Conservation (phyloP, 202 grass and related monocot species). For the Schoenoplectus triqueter region DNA sequence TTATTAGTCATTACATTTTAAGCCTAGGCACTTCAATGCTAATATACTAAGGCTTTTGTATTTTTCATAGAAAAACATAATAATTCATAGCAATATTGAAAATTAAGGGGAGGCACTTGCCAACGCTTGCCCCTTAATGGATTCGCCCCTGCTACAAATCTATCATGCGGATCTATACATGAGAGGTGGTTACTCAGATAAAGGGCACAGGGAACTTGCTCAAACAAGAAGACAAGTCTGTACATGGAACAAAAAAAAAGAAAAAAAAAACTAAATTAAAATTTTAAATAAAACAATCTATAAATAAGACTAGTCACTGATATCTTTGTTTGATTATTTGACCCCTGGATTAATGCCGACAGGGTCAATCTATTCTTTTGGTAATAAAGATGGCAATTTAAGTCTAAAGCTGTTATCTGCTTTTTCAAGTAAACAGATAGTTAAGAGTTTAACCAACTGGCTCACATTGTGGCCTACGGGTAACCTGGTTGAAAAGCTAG, state of each 20-base stretch:
- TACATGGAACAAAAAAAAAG: background rate
- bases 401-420: background rate
- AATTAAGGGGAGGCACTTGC: too few species aligned
- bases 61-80: too few species aligned
- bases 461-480: background rate
- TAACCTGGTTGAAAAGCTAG: background rate
- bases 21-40: too few species aligned
- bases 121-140: too few species aligned
- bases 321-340: background rate
- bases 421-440: background rate
- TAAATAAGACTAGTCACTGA: background rate
- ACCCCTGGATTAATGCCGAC: background rate
- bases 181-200: background rate
- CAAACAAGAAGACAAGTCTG: background rate
- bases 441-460: background rate
- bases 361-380: background rate
- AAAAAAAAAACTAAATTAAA: background rate
- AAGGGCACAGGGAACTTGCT: background rate
- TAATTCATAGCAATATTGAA: too few species aligned
- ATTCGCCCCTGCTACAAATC: too few species aligned
- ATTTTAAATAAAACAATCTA: background rate
- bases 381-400: background rate
- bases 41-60: too few species aligned
- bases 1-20: too few species aligned
- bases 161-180: background rate